These are phyloP conservation scores for Croton laevigatus DNA, from an alignment of 441 rosid species.

Conservation along the genomic window DNA sequence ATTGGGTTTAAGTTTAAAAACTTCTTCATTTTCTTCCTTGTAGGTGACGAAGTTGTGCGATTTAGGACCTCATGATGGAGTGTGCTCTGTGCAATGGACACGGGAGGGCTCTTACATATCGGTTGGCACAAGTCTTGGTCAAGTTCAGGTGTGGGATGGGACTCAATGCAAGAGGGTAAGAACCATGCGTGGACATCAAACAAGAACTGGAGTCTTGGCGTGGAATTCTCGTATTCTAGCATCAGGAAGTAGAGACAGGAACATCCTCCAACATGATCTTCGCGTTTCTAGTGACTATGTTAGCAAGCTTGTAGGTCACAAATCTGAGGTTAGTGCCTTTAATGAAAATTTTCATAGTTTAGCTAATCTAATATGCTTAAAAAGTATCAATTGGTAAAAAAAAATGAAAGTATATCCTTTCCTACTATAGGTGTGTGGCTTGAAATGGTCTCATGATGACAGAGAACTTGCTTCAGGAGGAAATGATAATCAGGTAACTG, in stretches of 20 bases:
- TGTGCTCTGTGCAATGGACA: constrained; percentile 95
- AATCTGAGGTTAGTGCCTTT: constrained; percentile 59
- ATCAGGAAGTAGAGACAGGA: constrained; percentile 94
- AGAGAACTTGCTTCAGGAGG: constrained; percentile 99
- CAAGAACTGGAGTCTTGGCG: constrained; percentile 90
- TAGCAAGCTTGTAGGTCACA: constrained; percentile 87
- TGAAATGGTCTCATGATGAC: constrained; percentile 98
- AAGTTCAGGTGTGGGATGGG: constrained; percentile 99
- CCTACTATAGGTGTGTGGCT: constrained; percentile 59
- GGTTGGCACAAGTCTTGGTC: constrained; percentile 83
- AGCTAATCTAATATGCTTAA: background rate
- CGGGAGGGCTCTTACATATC: constrained; percentile 94
- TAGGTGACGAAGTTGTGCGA: constrained; percentile 98
- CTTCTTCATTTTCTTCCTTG: constrained; percentile 16
- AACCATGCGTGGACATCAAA: constrained; percentile 97
- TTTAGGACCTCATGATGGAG: constrained; percentile 80
- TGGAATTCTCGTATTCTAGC: constrained; percentile 88
- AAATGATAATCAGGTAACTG: constrained; percentile 82
- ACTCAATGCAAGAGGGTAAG: constrained; percentile 78
- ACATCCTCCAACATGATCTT: constrained; percentile 95
- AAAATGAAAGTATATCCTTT: background rate
- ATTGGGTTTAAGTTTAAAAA: background rate
- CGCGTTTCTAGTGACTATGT: constrained; percentile 69
- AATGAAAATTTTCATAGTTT: background rate
- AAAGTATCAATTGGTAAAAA: background rate